phyloP scores from a whole-genome alignment of 306 rosid species.

The Quercus robur region DNA sequence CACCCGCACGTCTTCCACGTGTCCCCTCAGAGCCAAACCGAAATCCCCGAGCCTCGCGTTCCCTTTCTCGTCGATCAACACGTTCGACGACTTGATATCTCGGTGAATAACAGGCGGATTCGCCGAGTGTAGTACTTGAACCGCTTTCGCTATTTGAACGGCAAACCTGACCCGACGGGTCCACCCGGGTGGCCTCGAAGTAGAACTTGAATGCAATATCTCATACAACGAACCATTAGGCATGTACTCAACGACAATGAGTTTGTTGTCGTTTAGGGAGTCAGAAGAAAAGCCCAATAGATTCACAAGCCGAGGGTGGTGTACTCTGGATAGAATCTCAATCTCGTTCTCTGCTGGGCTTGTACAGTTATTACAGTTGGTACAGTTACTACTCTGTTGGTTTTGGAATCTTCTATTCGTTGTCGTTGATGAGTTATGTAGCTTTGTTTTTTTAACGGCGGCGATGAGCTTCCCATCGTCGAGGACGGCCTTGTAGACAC shows the following conservation, averaged over 20 bases:
- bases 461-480: conserved; percentile 59
- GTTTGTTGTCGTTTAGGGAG: conserved; percentile 23
- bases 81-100: conserved; percentile 80
- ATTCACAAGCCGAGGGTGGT: conserved; percentile 60
- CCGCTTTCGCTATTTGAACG: conserved; percentile 69
- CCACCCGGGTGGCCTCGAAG: conserved; percentile 68
- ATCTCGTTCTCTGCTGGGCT: conserved; percentile 80
- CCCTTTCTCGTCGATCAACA: conserved; percentile 53
- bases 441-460: conserved; percentile 67
- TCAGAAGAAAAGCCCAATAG: conserved; percentile 67
- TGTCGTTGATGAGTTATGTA: conserved; percentile 12
- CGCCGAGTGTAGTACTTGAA: conserved; percentile 47
- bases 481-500: conserved; percentile 66
- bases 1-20: conserved; percentile 83
- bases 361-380: conserved; percentile 41
- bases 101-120: conserved; percentile 91
- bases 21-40: conserved; percentile 74
- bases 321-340: conserved; percentile 76
- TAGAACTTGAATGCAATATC: conserved; percentile 32
- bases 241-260: conserved; percentile 82
- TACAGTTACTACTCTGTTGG: conserved; percentile 20
- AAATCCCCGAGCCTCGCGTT: conserved; percentile 83
- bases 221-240: conserved; percentile 87
- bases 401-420: conserved; percentile 1
- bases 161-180: conserved; percentile 49